phyloP scores from a whole-genome alignment of 148 eudicot genomes.

The Chenopodium quinoa region DNA sequence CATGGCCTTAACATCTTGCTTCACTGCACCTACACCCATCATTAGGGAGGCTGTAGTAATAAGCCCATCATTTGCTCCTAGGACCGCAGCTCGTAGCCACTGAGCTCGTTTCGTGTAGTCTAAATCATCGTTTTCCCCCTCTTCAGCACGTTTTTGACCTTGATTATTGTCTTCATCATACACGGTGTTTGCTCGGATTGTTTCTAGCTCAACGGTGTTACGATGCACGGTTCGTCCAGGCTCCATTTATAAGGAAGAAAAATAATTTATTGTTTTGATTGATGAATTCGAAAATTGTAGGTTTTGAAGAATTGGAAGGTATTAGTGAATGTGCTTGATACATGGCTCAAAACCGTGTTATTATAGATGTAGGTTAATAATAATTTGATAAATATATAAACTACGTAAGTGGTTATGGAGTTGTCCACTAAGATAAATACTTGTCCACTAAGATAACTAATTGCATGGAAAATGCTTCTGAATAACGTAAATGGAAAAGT shows the following conservation, averaged over 20 bases:
- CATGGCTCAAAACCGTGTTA: not conserved
- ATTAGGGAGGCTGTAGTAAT: constrained; percentile 41
- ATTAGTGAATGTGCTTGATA: not conserved
- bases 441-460: not conserved
- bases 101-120: constrained; percentile 43
- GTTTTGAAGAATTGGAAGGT: not conserved
- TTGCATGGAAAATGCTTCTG: not conserved
- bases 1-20: constrained; percentile 38
- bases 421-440: constrained; percentile 5
- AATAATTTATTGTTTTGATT: not conserved
- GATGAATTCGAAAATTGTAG: not conserved
- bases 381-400: no score
- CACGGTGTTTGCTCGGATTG: not conserved
- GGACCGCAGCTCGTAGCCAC: constrained; percentile 47
- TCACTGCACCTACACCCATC: constrained; percentile 53
- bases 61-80: constrained; percentile 50
- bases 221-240: constrained; percentile 9
- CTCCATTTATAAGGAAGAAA: not conserved
- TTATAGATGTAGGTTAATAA: not conserved
- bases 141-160: not conserved
- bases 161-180: constrained; percentile 14
- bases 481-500: no score
- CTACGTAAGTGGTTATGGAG: not conserved
- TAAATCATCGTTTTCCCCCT: constrained; percentile 17
- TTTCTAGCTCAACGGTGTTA: constrained; percentile 14